Conservation (phyloP, 2,329 filamentous ascomycete genomes). For the Thielaviopsis populi region DNA sequence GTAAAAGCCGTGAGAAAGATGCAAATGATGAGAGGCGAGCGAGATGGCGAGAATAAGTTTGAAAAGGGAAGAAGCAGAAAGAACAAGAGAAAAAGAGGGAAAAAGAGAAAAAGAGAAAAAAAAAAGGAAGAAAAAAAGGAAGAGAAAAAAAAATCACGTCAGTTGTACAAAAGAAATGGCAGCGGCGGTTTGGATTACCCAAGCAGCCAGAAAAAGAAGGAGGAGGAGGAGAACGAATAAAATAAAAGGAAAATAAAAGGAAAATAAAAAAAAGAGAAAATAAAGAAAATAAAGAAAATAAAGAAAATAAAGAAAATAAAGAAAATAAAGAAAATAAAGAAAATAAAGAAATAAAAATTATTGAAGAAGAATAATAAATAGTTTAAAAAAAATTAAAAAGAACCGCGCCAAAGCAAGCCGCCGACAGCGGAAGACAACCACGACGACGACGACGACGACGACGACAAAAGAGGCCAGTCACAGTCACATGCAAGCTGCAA, state of each 20-base stretch:
- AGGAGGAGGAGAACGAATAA: neutral
- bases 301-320: no score
- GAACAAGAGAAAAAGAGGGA: neutral
- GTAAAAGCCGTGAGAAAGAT: neutral
- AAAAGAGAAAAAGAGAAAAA: neutral
- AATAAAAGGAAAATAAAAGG: neutral
- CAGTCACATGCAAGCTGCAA: neutral
- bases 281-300: no score
- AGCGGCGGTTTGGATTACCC: neutral
- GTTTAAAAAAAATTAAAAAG: no score
- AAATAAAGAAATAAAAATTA: no score
- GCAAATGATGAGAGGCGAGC: neutral
- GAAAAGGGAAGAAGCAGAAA: neutral
- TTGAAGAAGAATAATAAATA: no score
- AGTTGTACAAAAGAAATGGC: neutral
- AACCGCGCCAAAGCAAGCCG: no score
- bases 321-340: no score
- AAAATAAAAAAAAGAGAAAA: neutral
- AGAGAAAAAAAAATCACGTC: slow-evolving; percentile 1
- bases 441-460: no score
- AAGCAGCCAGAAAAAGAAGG: neutral
- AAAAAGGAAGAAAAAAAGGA: neutral
- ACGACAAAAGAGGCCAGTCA: no score
- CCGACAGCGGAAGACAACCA: no score
- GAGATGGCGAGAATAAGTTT: neutral